phyloP scores from a whole-genome alignment of 352 stramenopile genomes.

The Pythium angustatum region DNA sequence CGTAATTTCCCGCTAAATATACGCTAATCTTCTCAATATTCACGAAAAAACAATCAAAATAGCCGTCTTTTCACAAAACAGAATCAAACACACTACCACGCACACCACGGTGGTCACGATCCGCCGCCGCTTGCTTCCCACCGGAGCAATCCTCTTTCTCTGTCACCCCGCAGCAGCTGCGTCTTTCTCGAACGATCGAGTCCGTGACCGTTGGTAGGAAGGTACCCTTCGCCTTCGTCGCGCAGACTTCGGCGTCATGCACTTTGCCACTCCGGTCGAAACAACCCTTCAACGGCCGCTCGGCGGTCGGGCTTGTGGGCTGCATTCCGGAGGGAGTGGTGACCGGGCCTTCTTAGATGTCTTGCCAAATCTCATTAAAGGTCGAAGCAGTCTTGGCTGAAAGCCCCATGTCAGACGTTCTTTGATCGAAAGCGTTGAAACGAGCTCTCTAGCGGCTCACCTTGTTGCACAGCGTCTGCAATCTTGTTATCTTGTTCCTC shows the following conservation, averaged over 20 bases:
- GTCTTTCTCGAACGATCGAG: too few relatives aligned
- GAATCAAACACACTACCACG: constrained; percentile 6
- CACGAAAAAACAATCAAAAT: background rate
- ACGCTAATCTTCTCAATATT: background rate
- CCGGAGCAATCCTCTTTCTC: too few relatives aligned
- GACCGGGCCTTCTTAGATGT: constrained; percentile 27
- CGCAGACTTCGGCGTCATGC: too few relatives aligned
- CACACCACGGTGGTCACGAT: too few relatives aligned
- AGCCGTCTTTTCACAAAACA: background rate
- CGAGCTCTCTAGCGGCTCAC: constrained; percentile 68
- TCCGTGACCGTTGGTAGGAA: too few relatives aligned
- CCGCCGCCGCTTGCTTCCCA: too few relatives aligned
- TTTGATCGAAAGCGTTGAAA: constrained; percentile 81
- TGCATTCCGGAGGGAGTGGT: too few relatives aligned
- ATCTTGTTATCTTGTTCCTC: constrained; percentile 84
- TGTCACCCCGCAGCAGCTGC: too few relatives aligned
- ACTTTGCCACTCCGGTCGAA: too few relatives aligned
- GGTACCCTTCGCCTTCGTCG: too few relatives aligned
- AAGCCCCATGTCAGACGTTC: constrained; percentile 55
- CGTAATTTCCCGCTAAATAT: background rate
- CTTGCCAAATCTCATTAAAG: constrained; percentile 44
- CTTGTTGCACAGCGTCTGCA: constrained; percentile 74
- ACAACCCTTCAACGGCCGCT: too few relatives aligned
- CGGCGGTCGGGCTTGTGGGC: too few relatives aligned
- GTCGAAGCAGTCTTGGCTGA: constrained; percentile 39